These are phyloP conservation scores for Blastobotrys elegans DNA, from an alignment of 1,139 yeast genomes.

Conservation along the genomic window DNA sequence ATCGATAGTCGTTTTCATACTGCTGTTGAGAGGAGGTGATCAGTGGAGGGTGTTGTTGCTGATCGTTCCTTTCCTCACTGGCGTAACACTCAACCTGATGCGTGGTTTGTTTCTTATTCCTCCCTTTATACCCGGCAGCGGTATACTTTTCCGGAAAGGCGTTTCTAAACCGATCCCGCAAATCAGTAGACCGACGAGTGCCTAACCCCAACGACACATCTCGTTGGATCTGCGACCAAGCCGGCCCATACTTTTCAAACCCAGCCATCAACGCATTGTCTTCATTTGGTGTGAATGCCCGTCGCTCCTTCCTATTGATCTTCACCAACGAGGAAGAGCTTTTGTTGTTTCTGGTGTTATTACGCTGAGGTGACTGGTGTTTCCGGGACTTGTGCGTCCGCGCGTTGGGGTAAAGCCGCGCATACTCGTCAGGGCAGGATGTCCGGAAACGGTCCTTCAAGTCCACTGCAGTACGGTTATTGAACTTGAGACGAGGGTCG, in stretches of 20 bases:
- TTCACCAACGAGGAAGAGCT: slow-evolving; percentile 27
- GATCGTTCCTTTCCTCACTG: no score
- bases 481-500: slow-evolving; percentile 38
- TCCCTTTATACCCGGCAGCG: slow-evolving; percentile 42
- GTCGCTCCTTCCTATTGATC: slow-evolving; percentile 41
- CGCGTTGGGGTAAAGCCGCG: slow-evolving; percentile 42
- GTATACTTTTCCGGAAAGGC: slow-evolving; percentile 42
- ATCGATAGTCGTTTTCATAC: no score
- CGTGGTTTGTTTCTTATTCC: slow-evolving; percentile 15
- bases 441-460: slow-evolving; percentile 41
- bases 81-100: background rate
- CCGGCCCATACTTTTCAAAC: slow-evolving; percentile 67
- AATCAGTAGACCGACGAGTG: slow-evolving; percentile 40
- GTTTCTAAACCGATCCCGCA: slow-evolving; percentile 42
- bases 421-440: slow-evolving; percentile 42
- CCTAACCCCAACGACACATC: slow-evolving; percentile 36
- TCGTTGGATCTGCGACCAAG: slow-evolving; percentile 76
- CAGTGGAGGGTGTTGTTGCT: background rate
- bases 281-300: slow-evolving; percentile 60
- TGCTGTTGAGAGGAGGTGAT: background rate
- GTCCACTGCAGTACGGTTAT: slow-evolving; percentile 42
- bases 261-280: slow-evolving; percentile 67
- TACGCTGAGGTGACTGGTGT: background rate
- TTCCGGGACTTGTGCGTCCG: slow-evolving; percentile 32
- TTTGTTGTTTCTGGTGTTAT: background rate